Evolutionary conservation across 257 asterid genomes (phyloP), one percentile per base, ranked within the genome.

Genomic region (Echium plantagineum): DNA sequence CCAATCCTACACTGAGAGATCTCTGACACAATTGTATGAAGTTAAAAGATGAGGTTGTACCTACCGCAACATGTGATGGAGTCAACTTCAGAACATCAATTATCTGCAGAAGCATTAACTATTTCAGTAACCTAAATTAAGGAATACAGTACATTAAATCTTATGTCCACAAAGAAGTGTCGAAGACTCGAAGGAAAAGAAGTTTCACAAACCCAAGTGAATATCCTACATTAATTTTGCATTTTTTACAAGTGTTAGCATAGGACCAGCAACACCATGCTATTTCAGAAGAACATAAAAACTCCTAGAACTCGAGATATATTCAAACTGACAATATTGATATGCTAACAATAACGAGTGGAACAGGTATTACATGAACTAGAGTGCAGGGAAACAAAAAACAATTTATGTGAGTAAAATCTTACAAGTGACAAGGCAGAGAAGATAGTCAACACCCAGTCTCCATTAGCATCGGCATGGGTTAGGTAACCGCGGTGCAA

Each of bases 391-490:
- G 38, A 60, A 35, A 48, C 21, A 58, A 60, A 24, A 55, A 48
- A 42, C 18, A 69, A 65, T 19, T 24, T 21, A 21, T 56, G 71
- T 26, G 20, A 57, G 52, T 10, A 55, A 57, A 26, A 63, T 72
- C 90, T 84, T 72, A 91, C 97, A 80, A 91, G 87, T 63, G 97
- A 84, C 72, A 91, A 70, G 42, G 98, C 95, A 63, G 87, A 75
- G 74, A 86, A 91, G 69, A 91, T 91, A 61, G 97, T 88, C 72
- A 91, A 77, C 72, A 88, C 97, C 98, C 98, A 91, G 70, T 91
- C 98, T 67, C 94, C 98, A 54, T 91, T 88, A 63, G 97, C 95
- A 72, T 91, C 97, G 69, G 94, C 98, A 66, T 91, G 81, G 7
- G 95, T 70, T 58, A 91, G 94, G 71, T 82, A 94, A 66, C 98